A percentile compares a stretch with the other conserved stretches of the same genome.
Conservation (phyloP, 2,329 filamentous ascomycete species). For the Ophiostoma himal-ulmi region DNA sequence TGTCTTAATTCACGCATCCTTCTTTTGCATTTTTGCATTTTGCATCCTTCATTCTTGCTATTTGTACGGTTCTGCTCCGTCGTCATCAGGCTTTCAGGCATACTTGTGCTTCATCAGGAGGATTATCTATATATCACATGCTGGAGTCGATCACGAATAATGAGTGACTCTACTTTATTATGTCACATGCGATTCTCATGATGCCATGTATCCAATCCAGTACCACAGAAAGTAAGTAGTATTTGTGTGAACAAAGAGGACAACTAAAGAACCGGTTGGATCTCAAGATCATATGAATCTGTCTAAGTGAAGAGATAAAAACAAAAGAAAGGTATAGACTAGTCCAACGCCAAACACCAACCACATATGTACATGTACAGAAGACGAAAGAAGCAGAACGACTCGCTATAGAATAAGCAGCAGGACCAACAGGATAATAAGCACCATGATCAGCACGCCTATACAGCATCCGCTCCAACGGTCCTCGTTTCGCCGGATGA, state of each 20-base stretch:
- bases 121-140: no score
- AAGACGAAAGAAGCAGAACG: background rate
- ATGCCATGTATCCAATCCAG: no score
- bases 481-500: conserved; percentile 90
- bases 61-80: no score
- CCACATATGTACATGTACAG: background rate
- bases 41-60: background rate
- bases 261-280: no score
- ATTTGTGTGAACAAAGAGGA: no score
- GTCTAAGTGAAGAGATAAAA: background rate
- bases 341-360: background rate
- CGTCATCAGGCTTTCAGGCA: no score
- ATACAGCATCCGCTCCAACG: conserved; percentile 84
- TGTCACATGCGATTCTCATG: no score
- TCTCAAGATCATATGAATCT: background rate
- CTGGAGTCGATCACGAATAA: no score
- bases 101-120: no score
- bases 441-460: conserved; percentile 74
- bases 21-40: background rate
- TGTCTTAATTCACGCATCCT: background rate
- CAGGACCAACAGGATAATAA: conserved; percentile 80
- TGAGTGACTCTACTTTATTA: no score
- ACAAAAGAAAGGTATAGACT: background rate
- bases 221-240: no score
- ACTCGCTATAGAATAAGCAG: conserved; percentile 52